Base-by-base conservation (phyloP, 805 yeast genomes). In the Zygosaccharomyces rouxii region DNA sequence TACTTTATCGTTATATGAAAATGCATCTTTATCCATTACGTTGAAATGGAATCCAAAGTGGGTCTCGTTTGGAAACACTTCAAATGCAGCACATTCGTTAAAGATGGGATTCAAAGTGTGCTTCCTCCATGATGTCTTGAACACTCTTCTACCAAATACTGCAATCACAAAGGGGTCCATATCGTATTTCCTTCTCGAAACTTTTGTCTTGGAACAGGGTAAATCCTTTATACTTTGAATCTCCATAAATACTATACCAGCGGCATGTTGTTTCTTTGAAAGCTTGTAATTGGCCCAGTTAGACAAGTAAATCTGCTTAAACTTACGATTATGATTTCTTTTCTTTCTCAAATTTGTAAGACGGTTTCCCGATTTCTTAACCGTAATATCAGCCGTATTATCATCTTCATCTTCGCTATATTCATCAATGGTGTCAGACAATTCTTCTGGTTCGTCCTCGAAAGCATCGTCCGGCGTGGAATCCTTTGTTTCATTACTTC, bases 111-210 rank as follows among this genome's bases (percentile, higher is more conserved):
- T 83, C 44, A 88, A 66, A 1, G 88, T 84, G 64, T 92, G 97
- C 19, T 86, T 77, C 55, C 83, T 77, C 82, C 89, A 84, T 9
- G 89, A 82, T 0, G 97, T 89, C 55, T 95, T 78, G 65, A 80
- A 92, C 0, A 92, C 89, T 55, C 84, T 84, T 58, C 86, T 83
- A 7, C 97, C 97, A 65, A 92, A 89, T 0, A 96, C 83, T 1
- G 89, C 83, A 16, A 92, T 89, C 2, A 92, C 92, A 69, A 92
- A 94, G 2, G 98, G 98, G 62, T 94, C 99, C 95, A 94, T 88
- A 66, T 89, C 96, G 61, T 86, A 92, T 16, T 44, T 50, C 1
- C 90, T 83, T 19, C 88, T 79, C 7, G 89, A 72, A 13, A 86
- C 70, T 42, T 61, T 65, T 54, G 84, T 83, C 35, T 77, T 76